Percentiles rank a stretch among this genome's conserved stretches.
phyloP scores from a whole-genome alignment of 768 basidiomycete species.

The Leccinum broughii region DNA sequence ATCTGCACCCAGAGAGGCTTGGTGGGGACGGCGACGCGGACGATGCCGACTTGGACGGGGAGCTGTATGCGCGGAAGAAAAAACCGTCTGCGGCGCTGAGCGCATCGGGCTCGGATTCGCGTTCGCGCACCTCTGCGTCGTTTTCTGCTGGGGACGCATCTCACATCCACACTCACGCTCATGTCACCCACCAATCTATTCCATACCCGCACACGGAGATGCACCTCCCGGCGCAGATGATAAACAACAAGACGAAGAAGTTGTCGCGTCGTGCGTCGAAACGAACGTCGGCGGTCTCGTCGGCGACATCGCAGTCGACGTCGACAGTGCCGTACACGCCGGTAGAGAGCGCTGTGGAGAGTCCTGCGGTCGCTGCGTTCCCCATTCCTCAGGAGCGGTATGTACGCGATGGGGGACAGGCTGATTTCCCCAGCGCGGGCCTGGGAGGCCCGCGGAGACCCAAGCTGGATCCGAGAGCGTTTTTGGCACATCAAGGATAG shows the following conservation, averaged over 20 bases:
- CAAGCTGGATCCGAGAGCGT: conserved; percentile 42
- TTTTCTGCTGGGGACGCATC: conserved; percentile 30
- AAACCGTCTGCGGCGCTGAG: conserved; percentile 33
- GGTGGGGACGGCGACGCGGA: conserved; percentile 31
- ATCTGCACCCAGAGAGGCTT: conserved; percentile 14
- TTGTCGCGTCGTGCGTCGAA: conserved; percentile 25
- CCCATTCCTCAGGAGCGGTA: conserved; percentile 34
- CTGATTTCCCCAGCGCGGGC: conserved; percentile 41
- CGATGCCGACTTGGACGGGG: conserved; percentile 64
- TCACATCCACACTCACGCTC: conserved; percentile 26
- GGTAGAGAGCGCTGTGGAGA: conserved; percentile 35
- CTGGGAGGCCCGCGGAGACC: conserved; percentile 33
- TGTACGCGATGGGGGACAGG: conserved; percentile 26
- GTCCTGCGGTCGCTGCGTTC: conserved; percentile 21
- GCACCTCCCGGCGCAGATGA: conserved; percentile 21
- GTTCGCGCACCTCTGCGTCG: conserved; percentile 60
- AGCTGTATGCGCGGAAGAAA: conserved; percentile 47
- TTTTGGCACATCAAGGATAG: conserved; percentile 34
- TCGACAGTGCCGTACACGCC: conserved; percentile 43
- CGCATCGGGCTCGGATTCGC: conserved; percentile 54
- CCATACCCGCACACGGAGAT: conserved; percentile 32
- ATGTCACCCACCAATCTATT: conserved; percentile 25
- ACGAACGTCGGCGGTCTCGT: conserved; percentile 38
- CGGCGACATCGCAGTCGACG: conserved; percentile 47
- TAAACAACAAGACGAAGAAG: conserved; percentile 12